phyloP scores from a whole-genome alignment of 345 rosid species.

The Eucalyptus albens region DNA sequence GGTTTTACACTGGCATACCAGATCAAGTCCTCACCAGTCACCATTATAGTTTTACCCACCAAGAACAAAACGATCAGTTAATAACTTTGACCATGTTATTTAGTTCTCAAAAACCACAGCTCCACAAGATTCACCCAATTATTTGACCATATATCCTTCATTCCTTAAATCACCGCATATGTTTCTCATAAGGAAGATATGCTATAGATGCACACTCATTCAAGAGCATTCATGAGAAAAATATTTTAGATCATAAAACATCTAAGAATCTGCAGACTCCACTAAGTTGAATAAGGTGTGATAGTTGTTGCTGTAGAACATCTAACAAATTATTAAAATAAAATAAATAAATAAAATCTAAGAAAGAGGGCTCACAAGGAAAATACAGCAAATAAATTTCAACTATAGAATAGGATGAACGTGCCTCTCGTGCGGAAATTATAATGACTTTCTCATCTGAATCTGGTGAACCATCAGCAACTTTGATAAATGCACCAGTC shows the following conservation, averaged over 20 bases:
- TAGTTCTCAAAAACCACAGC: not conserved
- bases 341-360: not conserved
- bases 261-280: not conserved
- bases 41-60: not conserved
- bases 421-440: conserved; percentile 74
- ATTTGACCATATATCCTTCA: not conserved
- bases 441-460: conserved; percentile 56
- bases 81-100: not conserved
- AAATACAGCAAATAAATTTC: not conserved
- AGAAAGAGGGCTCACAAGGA: not conserved
- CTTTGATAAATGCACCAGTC: conserved; percentile 66
- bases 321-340: not conserved
- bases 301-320: not conserved
- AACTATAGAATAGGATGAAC: not conserved
- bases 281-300: not conserved
- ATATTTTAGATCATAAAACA: not conserved
- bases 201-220: not conserved
- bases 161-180: not conserved
- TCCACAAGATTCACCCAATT: not conserved
- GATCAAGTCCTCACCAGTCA: not conserved
- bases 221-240: not conserved
- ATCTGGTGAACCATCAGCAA: conserved; percentile 44
- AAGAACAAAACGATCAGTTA: not conserved
- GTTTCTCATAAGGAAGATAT: not conserved
- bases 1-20: not conserved